phyloP scores from a whole-genome alignment of 768 basidiomycete genomes.

The Leccinum rimulosum region DNA sequence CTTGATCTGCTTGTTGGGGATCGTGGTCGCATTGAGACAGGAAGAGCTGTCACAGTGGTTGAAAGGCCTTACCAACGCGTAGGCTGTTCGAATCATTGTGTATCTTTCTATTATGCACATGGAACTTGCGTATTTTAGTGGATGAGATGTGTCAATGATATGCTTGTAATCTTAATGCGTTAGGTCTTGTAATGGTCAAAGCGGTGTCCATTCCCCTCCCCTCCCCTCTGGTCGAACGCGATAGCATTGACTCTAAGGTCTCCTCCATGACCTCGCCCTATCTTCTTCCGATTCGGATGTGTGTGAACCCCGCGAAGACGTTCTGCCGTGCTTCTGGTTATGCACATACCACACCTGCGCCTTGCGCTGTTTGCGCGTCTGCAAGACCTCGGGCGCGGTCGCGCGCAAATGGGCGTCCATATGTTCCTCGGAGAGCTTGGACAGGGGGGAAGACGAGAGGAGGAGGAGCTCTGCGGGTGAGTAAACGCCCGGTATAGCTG shows the following conservation, averaged over 20 bases:
- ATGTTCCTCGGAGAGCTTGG: conserved; percentile 4
- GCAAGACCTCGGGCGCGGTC: conserved; percentile 28
- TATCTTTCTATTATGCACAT: not conserved
- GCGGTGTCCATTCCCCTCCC: not conserved
- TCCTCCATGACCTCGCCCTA: conserved; percentile 16
- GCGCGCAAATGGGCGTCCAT: conserved; percentile 12
- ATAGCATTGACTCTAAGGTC: not conserved
- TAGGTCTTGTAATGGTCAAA: not conserved
- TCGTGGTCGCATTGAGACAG: conserved; percentile 5
- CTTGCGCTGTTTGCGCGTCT: conserved; percentile 27
- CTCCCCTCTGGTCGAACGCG: not conserved
- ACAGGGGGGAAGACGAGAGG: conserved; percentile 24
- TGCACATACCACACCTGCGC: conserved; percentile 22
- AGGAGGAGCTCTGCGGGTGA: conserved; percentile 25
- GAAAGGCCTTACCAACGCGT: not conserved
- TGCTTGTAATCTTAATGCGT: not conserved
- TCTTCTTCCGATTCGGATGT: conserved; percentile 21
- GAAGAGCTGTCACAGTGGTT: conserved; percentile 3
- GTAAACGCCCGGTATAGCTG: conserved; percentile 21
- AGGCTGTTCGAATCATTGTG: not conserved
- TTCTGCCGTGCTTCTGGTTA: not conserved
- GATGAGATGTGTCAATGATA: not conserved
- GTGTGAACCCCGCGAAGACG: conserved; percentile 8
- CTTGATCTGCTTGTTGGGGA: conserved; percentile 7
- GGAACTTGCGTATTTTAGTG: not conserved